Percentiles rank a stretch among this genome's conserved stretches.
These are phyloP conservation scores for maize (Zea mays) DNA, from an alignment of 176 grass and related monocot species.

Conservation along the genomic window Zm-B73-REFERENCE-NAM-5.0 NC_050105.1:68464501-68465000, in stretches of 20 bases:
- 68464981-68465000: slow-evolving; percentile 12
- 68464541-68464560: too few species aligned
- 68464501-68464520: not conserved
- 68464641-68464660: too few species aligned
- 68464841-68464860: not conserved
- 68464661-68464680: too few species aligned
- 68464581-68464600: too few species aligned
- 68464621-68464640: too few species aligned
- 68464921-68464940: slow-evolving; percentile 27
- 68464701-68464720: too few species aligned
- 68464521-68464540: not conserved
- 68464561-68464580: too few species aligned
- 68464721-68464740: not conserved
- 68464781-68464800: not conserved
- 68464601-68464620: too few species aligned
- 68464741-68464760: slow-evolving; percentile 5
- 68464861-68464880: slow-evolving; percentile 38
- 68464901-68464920: slow-evolving; percentile 37
- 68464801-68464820: not conserved
- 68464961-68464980: not conserved
- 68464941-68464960: slow-evolving; percentile 9
- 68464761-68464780: not conserved
- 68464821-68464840: slow-evolving; percentile 11
- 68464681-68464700: too few species aligned
- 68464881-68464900: slow-evolving; percentile 1